A percentile compares a stretch with the other conserved stretches of the same genome.
Evolutionary conservation across 2,329 filamentous ascomycete genomes (phyloP).

Genomic region (Dactylellina cionopaga): DNA sequence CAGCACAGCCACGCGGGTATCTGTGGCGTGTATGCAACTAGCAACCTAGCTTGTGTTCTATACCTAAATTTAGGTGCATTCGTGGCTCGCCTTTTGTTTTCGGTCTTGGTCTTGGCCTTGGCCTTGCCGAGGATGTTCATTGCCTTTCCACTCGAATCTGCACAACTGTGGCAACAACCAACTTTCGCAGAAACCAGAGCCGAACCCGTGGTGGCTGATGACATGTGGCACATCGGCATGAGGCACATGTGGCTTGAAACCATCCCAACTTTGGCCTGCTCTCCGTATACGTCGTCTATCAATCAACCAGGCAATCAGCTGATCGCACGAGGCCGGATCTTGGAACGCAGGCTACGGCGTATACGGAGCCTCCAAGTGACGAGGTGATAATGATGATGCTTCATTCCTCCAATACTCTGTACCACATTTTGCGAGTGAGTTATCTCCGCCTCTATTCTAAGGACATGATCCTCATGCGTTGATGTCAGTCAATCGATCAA

Average conservation of each 20-base stretch:
- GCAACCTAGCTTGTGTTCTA: slow-evolving; percentile 1
- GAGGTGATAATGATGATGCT: no score
- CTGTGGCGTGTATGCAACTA: slow-evolving; percentile 44
- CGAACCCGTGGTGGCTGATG: slow-evolving; percentile 25
- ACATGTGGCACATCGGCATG: not conserved
- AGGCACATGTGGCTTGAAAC: slow-evolving; percentile 27
- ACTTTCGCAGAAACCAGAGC: slow-evolving; percentile 1
- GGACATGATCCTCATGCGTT: slow-evolving; percentile 6
- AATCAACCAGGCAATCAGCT: not conserved
- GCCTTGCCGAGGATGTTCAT: slow-evolving; percentile 18
- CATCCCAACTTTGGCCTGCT: slow-evolving; percentile 17
- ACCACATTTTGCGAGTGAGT: not conserved
- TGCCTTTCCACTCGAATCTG: no score
- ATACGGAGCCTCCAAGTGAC: slow-evolving; percentile 22
- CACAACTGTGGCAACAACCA: slow-evolving; percentile 1
- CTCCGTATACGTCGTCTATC: no score
- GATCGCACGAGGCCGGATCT: not conserved
- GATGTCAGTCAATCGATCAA: not conserved
- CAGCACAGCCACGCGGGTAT: slow-evolving; percentile 47
- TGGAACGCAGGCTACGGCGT: no score
- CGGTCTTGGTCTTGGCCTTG: no score
- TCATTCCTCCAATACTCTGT: no score
- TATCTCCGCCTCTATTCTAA: slow-evolving; percentile 24
- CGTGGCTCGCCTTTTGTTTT: slow-evolving; percentile 15
- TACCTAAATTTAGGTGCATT: slow-evolving; percentile 40